Conservation (phyloP, 108 stramenopile genomes). For the Thalassiosira profunda region DNA sequence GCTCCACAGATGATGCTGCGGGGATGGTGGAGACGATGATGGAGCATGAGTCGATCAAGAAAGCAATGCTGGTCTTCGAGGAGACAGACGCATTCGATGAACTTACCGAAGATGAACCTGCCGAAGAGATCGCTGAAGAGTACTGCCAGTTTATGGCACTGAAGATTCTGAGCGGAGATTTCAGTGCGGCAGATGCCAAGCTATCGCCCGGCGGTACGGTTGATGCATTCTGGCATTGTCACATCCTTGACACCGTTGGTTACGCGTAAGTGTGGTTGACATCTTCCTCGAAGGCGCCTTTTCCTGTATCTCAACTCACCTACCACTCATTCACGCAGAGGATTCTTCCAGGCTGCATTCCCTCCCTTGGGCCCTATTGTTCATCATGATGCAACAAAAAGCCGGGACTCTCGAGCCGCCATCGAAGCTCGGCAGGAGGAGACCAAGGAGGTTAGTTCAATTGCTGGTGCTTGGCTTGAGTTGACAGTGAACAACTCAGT, state of each 20-base stretch:
- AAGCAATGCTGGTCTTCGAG: constrained; percentile 4
- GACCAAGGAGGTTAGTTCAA: background rate
- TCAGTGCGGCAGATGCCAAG: background rate
- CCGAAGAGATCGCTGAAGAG: constrained; percentile 2
- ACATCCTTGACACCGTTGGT: constrained; percentile 14
- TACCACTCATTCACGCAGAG: too few species aligned
- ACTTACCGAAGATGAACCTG: too few species aligned
- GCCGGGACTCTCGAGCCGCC: background rate
- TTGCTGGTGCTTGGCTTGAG: background rate
- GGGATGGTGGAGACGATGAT: too few species aligned
- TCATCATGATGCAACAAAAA: constrained; percentile 1
- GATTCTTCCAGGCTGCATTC: background rate
- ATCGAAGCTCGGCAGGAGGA: background rate
- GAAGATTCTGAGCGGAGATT: background rate
- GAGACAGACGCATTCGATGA: background rate
- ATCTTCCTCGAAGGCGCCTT: background rate
- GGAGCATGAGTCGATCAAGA: constrained; percentile 11
- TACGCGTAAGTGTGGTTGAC: constrained; percentile 3
- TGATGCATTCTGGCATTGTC: constrained; percentile 14
- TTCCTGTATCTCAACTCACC: background rate
- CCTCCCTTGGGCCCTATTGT: background rate
- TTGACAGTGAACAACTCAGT: too few species aligned
- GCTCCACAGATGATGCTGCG: too few species aligned
- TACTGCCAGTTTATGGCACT: constrained; percentile 17
- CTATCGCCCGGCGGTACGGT: constrained; percentile 13